Conservation (phyloP, 2,329 filamentous ascomycete genomes). For the Polytolypa hystricis region DNA sequence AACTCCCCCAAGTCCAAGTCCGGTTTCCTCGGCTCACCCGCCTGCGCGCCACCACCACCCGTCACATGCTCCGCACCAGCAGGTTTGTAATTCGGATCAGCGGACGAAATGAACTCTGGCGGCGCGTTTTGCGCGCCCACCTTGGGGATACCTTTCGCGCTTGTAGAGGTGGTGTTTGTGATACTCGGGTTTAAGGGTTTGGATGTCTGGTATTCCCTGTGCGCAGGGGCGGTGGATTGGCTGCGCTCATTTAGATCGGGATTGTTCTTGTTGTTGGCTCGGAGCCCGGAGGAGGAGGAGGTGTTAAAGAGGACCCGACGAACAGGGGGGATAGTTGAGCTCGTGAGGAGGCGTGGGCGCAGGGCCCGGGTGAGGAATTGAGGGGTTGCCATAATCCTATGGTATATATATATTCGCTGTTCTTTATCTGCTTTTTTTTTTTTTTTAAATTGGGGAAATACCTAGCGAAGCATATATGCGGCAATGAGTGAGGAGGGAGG, state of each 20-base stretch:
- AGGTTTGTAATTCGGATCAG: slow-evolving; percentile 45
- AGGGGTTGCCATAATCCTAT: slow-evolving; percentile 38
- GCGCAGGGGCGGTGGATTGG: slow-evolving; percentile 43
- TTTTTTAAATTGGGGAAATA: no score
- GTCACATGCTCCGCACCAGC: slow-evolving; percentile 56
- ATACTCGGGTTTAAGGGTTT: slow-evolving; percentile 51
- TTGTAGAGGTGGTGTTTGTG: slow-evolving; percentile 54
- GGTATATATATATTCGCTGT: no score
- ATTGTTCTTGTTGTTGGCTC: slow-evolving; percentile 22
- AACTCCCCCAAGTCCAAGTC: slow-evolving; percentile 68
- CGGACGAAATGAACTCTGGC: slow-evolving; percentile 49
- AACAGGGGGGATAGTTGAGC: slow-evolving; percentile 13
- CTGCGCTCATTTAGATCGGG: slow-evolving; percentile 40
- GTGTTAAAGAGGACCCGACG: slow-evolving; percentile 22
- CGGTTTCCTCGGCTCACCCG: not conserved
- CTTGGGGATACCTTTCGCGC: slow-evolving; percentile 51
- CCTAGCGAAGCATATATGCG: no score
- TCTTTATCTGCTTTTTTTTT: no score
- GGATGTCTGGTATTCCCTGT: slow-evolving; percentile 46
- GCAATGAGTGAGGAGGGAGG: no score
- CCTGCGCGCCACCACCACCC: slow-evolving; percentile 40
- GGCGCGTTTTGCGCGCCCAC: slow-evolving; percentile 47
- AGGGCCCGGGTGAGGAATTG: slow-evolving; percentile 36
- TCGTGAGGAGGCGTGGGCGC: slow-evolving; percentile 25
- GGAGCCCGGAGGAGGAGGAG: slow-evolving; percentile 21